Base-by-base conservation (phyloP, 768 basidiomycete genomes). In the Tricholoma saponaceum region DNA sequence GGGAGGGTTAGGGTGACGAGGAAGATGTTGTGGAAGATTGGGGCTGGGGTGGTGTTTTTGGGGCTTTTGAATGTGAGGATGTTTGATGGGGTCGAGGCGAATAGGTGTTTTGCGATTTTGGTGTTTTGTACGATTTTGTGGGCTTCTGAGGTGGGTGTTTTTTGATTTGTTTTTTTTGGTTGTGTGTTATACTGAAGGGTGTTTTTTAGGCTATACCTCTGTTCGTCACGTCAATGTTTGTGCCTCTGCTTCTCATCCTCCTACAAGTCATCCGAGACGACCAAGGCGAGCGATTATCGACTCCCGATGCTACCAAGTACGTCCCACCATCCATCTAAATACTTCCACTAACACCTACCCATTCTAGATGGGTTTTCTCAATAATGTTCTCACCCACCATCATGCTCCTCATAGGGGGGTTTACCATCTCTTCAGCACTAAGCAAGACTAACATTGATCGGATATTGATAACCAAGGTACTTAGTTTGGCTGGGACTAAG, bases 371-470 rank as follows among this genome's bases (percentile, higher is more conserved):
- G 69, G 83, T 98, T 56, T 98, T 98, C 70, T 91, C 92, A 0
- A 81, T 85, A 51, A 98, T 98, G 94, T 98, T 99, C 73, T 91
- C 91, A 0, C 92, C 95, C 0, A 99, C 95, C 0, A 97, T 99
- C 72, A 96, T 98, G 92, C 89, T 99, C 33, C 86, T 98, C 51
- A 92, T 96, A 62, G 95, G 95, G 9, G 96, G 97, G 28, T 96
- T 98, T 79, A 98, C 96, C 8, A 96, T 98, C 61, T 94, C 97
- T 0, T 94, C 95, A 9, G 97, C 95, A 0, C 76, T 99, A 22
- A 91, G 89, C 75, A 98, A 98, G 76, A 95, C 95, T 5, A 90
- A 90, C 61, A 93, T 98, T 59, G 97, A 98, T 74, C 83, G 88
- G 22, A 83, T 98, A 56, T 70, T 98, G 50, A 95, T 98, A 60